A percentile compares a stretch with the other conserved stretches of the same genome.
These are phyloP conservation scores for Trametes hirsuta DNA, from an alignment of 1,284 basidiomycete genomes.

Conservation along the genomic window DNA sequence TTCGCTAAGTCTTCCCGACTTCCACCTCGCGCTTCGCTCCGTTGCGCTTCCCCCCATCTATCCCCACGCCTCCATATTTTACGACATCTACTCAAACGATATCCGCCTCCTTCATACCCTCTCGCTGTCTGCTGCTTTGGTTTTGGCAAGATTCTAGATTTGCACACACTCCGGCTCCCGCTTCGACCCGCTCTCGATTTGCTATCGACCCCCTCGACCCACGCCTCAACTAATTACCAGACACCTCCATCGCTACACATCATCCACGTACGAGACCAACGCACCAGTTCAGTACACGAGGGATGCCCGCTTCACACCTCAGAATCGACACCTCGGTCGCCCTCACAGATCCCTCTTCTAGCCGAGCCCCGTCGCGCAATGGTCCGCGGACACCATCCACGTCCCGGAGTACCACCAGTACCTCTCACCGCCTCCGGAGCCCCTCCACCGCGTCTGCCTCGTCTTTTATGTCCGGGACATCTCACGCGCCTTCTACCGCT, in stretches of 20 bases:
- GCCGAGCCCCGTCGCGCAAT: constrained; percentile 27
- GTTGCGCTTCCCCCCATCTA: constrained; percentile 7
- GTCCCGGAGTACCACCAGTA: constrained; percentile 22
- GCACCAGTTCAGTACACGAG: constrained; percentile 2
- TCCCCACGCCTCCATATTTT: constrained; percentile 16
- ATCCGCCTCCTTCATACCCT: constrained; percentile 2
- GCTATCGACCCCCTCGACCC: constrained; percentile 10
- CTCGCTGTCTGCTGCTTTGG: constrained; percentile 11
- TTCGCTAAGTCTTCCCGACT: constrained; percentile 2
- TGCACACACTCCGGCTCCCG: constrained; percentile 1
- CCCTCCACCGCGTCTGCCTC: constrained; percentile 34
- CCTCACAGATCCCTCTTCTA: constrained; percentile 39
- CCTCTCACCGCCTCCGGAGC: constrained; percentile 24
- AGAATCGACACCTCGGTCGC: constrained; percentile 50
- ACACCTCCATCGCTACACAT: neutral
- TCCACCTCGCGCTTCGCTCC: constrained; percentile 12
- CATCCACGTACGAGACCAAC: neutral
- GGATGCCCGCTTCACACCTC: constrained; percentile 46
- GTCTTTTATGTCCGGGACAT: constrained; percentile 26
- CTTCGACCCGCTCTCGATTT: constrained; percentile 14
- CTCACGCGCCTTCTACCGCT: constrained; percentile 21
- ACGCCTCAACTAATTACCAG: neutral
- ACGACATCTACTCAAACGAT: constrained; percentile 17
- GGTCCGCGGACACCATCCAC: constrained; percentile 15
- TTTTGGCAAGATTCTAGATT: neutral